A percentile compares a stretch with the other conserved stretches of the same genome.
These are phyloP conservation scores for Puccinia coronata DNA, from an alignment of 1,284 basidiomycete genomes.

Conservation along the genomic window DNA sequence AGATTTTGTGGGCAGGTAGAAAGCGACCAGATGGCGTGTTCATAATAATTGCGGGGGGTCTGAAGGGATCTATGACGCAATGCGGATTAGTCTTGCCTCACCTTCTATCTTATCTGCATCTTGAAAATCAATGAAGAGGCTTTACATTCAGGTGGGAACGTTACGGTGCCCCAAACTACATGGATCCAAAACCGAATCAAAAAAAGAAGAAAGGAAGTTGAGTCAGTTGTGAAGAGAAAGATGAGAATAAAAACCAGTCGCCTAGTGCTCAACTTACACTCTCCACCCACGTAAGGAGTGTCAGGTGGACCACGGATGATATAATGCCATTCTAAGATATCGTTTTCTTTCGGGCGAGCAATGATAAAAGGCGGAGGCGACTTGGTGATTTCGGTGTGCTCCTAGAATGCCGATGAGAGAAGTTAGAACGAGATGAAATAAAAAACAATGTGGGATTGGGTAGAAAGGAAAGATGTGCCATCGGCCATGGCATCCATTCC, in stretches of 20 bases:
- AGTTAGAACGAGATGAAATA: not conserved
- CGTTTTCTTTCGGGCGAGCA: slow-evolving; percentile 57
- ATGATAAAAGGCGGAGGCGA: slow-evolving; percentile 58
- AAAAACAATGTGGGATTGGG: not conserved
- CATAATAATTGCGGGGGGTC: slow-evolving; percentile 27
- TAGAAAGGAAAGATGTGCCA: not conserved
- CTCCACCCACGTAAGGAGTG: slow-evolving; percentile 57
- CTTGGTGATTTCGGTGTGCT: slow-evolving; percentile 57
- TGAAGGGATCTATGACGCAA: slow-evolving; percentile 34
- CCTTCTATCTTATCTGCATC: not conserved
- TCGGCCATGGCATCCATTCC: too few relatives aligned
- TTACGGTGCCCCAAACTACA: slow-evolving; percentile 34
- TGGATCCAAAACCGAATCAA: not conserved
- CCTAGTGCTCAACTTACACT: slow-evolving; percentile 50
- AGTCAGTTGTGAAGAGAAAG: not conserved
- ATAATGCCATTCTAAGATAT: slow-evolving; percentile 59
- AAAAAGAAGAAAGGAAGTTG: not conserved
- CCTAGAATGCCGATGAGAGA: slow-evolving; percentile 49
- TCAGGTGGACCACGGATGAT: slow-evolving; percentile 58
- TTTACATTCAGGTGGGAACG: slow-evolving; percentile 27
- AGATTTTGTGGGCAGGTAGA: not conserved
- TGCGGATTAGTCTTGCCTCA: not conserved
- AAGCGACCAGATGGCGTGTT: slow-evolving; percentile 33
- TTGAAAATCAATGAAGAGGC: not conserved
- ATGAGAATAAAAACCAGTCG: not conserved